These are phyloP conservation scores for Aspergillus hancockii DNA, from an alignment of 495 filamentous ascomycete genomes.

Conservation along the genomic window DNA sequence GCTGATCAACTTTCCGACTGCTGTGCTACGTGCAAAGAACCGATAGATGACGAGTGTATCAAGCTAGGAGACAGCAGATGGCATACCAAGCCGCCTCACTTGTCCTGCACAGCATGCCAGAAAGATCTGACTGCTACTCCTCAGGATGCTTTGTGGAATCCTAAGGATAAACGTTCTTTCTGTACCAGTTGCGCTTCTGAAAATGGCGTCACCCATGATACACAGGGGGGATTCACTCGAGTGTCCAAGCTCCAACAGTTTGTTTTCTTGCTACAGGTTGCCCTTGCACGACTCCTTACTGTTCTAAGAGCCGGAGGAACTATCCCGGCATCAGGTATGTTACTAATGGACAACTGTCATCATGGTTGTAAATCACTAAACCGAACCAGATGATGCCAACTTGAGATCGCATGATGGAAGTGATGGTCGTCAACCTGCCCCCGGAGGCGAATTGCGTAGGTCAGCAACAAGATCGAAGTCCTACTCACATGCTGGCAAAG, in stretches of 20 bases:
- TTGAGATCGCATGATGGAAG: constrained; percentile 64
- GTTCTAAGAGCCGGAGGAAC: constrained; percentile 82
- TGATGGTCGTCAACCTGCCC: constrained; percentile 58
- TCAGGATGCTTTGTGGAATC: constrained; percentile 64
- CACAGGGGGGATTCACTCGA: constrained; percentile 56
- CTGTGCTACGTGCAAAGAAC: constrained; percentile 75
- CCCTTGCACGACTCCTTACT: constrained; percentile 84
- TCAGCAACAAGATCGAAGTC: constrained; percentile 74
- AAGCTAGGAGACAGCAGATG: constrained; percentile 71
- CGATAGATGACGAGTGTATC: constrained; percentile 92
- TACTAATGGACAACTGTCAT: background rate
- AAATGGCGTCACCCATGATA: constrained; percentile 45
- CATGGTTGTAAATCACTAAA: constrained; percentile 10
- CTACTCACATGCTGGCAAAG: constrained; percentile 59
- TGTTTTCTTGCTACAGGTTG: constrained; percentile 87
- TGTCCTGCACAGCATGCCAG: constrained; percentile 73
- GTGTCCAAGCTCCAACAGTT: constrained; percentile 90
- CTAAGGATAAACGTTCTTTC: constrained; percentile 61
- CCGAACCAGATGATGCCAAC: constrained; percentile 67
- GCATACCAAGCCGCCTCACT: constrained; percentile 71
- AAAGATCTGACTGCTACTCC: constrained; percentile 67
- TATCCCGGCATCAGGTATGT: constrained; percentile 69
- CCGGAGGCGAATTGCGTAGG: constrained; percentile 48
- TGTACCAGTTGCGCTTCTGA: constrained; percentile 68
- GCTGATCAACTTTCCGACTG: constrained; percentile 81